Evolutionary conservation across 495 filamentous ascomycete genomes (phyloP).

Genomic region (Platismatia glauca): DNA sequence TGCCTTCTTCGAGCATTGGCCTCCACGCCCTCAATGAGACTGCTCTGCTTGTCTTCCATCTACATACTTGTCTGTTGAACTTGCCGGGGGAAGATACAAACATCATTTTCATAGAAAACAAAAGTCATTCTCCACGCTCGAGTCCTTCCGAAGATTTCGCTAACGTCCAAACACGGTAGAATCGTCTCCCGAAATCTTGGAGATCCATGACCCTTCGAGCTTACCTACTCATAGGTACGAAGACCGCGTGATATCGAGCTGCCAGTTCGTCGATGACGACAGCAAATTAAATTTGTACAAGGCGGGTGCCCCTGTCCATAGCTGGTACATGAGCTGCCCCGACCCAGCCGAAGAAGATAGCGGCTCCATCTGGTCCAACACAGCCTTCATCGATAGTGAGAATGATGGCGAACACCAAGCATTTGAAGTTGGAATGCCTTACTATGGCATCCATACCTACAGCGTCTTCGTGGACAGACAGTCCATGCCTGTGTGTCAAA

Average conservation of each 20-base stretch:
- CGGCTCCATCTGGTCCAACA: constrained; percentile 3
- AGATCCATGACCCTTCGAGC: constrained; percentile 11
- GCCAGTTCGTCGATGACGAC: constrained; percentile 16
- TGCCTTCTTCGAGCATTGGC: background rate
- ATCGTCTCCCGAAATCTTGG: constrained; percentile 4
- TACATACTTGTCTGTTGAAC: background rate
- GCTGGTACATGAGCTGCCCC: constrained; percentile 7
- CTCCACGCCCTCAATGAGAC: background rate
- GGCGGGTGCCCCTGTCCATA: constrained; percentile 17
- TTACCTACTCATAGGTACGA: background rate
- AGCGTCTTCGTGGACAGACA: background rate
- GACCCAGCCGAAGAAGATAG: constrained; percentile 4
- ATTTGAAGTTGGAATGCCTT: constrained; percentile 18
- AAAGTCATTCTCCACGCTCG: background rate
- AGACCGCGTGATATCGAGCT: constrained; percentile 8
- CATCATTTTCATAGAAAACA: background rate
- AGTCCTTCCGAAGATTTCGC: background rate
- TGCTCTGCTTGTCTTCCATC: background rate
- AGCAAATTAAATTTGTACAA: constrained; percentile 15
- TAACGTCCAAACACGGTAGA: constrained; percentile 3
- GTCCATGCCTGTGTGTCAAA: constrained; percentile 7
- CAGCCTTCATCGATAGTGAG: constrained; percentile 11
- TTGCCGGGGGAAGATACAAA: background rate
- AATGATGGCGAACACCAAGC: background rate
- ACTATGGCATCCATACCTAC: constrained; percentile 11